These are phyloP conservation scores for Yarrowia sp. DNA, from an alignment of 805 yeast species.

Conservation along the genomic window DNA sequence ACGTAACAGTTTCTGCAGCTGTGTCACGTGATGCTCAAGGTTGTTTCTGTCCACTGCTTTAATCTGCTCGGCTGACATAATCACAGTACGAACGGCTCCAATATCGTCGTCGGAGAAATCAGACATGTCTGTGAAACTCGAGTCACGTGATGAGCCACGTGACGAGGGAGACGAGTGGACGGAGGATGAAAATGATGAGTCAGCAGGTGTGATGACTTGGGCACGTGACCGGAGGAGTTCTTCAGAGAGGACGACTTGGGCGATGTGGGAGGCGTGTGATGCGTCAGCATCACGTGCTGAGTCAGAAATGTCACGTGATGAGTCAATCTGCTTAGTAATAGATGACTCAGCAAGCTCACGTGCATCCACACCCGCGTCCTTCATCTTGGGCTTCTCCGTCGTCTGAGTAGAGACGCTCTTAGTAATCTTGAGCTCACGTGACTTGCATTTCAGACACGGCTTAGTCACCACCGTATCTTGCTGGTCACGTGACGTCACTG, in stretches of 20 bases:
- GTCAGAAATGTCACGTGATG: too few species aligned
- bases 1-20: conserved; percentile 8
- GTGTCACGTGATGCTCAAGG: not conserved
- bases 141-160: conserved; percentile 5
- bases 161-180: not conserved
- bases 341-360: not conserved
- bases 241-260: not conserved
- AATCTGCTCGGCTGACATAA: conserved; percentile 4
- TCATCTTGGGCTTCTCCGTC: too few species aligned
- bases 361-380: not conserved
- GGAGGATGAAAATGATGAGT: not conserved
- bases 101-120: not conserved
- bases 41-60: not conserved
- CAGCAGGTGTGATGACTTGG: not conserved
- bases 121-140: not conserved
- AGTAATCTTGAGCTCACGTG: not conserved
- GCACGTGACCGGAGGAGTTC: not conserved
- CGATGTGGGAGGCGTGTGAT: not conserved
- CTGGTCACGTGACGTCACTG: not conserved
- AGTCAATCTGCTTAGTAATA: too few species aligned
- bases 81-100: not conserved
- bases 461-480: not conserved
- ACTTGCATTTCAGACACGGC: not conserved
- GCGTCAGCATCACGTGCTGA: not conserved
- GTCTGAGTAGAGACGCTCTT: not conserved